phyloP scores from a whole-genome alignment of 192 early-diverging fungal genomes.

The Backusella liffmaniae region DNA sequence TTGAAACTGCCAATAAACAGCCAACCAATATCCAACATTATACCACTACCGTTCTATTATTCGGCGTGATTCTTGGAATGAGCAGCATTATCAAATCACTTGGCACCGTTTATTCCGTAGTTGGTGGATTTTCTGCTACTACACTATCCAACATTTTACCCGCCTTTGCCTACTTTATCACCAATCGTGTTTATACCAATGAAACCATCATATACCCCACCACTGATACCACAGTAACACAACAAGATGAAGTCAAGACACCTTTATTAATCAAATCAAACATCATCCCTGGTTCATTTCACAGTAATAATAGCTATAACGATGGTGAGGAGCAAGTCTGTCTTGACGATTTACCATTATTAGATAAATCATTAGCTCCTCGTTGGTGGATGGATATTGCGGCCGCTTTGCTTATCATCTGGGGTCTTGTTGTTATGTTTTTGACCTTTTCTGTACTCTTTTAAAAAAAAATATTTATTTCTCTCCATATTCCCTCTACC shows the following conservation, averaged over 20 bases:
- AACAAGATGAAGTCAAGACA: not conserved
- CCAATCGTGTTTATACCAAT: conserved; percentile 22
- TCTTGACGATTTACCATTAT: not conserved
- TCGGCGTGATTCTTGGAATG: conserved; percentile 26
- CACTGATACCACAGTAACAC: not conserved
- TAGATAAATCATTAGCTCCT: not conserved
- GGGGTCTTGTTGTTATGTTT: conserved; percentile 51
- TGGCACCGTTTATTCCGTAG: conserved; percentile 47
- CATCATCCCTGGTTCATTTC: not conserved
- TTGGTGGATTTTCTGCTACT: conserved; percentile 52
- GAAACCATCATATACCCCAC: not conserved
- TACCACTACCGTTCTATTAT: conserved; percentile 36
- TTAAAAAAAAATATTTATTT: not conserved
- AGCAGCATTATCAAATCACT: conserved; percentile 38
- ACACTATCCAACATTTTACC: conserved; percentile 52
- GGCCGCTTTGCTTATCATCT: conserved; percentile 41
- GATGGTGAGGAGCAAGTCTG: not conserved
- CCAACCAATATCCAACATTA: conserved; percentile 41
- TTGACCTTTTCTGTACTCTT: conserved; percentile 16
- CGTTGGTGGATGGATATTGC: conserved; percentile 41
- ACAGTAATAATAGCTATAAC: not conserved
- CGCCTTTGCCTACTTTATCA: conserved; percentile 40
- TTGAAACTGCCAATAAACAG: conserved; percentile 32
- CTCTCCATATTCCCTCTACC: not conserved
- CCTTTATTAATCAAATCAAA: conserved; percentile 5